A percentile compares a stretch with the other conserved stretches of the same genome.
These are phyloP conservation scores for Corylus avellana DNA, from an alignment of 306 rosid species.

Conservation along the genomic window DNA sequence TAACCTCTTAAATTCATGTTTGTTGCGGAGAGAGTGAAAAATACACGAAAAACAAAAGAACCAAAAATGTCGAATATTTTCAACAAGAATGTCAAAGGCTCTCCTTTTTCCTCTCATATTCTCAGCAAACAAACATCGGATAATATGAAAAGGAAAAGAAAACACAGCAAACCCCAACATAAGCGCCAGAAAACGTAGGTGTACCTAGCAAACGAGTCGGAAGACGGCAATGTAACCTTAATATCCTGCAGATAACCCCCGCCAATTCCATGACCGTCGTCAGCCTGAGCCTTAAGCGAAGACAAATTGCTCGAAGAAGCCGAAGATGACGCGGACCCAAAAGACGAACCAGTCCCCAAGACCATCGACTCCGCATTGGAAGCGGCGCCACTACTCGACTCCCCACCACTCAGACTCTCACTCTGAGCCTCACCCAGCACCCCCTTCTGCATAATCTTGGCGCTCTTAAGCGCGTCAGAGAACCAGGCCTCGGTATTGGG, in stretches of 20 bases:
- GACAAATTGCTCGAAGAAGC: slow-evolving; percentile 47
- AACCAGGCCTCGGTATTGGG: slow-evolving; percentile 69
- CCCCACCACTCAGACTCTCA: slow-evolving; percentile 7
- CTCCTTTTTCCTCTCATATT: not conserved
- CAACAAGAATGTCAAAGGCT: not conserved
- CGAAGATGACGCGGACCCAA: slow-evolving; percentile 59
- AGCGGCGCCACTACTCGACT: slow-evolving; percentile 11
- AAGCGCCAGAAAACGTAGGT: not conserved
- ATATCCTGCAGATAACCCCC: slow-evolving; percentile 26
- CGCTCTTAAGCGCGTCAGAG: slow-evolving; percentile 54
- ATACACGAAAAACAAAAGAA: not conserved
- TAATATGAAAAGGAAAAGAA: not conserved
- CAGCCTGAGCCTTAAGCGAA: slow-evolving; percentile 31
- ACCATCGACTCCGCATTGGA: slow-evolving; percentile 45
- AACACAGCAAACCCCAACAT: not conserved
- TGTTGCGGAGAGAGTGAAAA: not conserved
- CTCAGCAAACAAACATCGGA: not conserved
- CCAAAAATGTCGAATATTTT: not conserved
- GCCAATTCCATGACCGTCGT: slow-evolving; percentile 14
- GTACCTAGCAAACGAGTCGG: slow-evolving; percentile 41
- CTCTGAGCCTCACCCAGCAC: slow-evolving; percentile 1
- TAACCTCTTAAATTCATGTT: not conserved
- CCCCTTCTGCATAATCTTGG: slow-evolving; percentile 46
- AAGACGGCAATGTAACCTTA: slow-evolving; percentile 17
- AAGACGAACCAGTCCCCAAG: slow-evolving; percentile 57